phyloP scores from a whole-genome alignment of 2,329 filamentous ascomycete species.

The Paecilomyces dactylethromorphus region DNA sequence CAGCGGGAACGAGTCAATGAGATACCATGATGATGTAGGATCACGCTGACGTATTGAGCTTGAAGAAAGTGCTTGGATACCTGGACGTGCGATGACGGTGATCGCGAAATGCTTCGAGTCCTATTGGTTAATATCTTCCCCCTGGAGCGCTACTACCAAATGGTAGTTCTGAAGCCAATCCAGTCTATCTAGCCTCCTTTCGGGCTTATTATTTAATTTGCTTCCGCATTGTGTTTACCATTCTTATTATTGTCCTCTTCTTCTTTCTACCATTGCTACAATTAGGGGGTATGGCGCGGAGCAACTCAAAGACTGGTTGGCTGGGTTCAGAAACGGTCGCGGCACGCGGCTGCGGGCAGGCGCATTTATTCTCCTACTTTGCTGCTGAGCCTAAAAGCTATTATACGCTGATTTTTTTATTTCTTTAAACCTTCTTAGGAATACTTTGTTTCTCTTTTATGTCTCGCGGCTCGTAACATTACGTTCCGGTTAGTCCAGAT shows the following conservation, averaged over 20 bases:
- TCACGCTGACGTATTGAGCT: not conserved
- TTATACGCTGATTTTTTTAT: not conserved
- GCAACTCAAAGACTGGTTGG: constrained; percentile 14
- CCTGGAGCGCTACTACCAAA: not conserved
- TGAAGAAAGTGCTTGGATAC: not conserved
- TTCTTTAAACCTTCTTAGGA: not conserved
- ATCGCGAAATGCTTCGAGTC: not conserved
- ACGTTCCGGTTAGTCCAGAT: not conserved
- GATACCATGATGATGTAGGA: not conserved
- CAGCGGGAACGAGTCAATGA: constrained; percentile 2
- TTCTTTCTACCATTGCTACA: constrained; percentile 1
- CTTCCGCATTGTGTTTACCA: not conserved
- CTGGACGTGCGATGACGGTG: not conserved
- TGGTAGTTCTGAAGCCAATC: not conserved
- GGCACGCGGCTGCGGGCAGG: not conserved
- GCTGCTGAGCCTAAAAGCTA: not conserved
- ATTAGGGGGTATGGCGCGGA: constrained; percentile 11
- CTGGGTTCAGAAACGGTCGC: constrained; percentile 6
- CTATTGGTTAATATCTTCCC: not conserved
- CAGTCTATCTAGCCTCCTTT: not conserved
- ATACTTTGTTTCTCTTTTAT: not conserved
- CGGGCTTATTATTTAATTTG: not conserved
- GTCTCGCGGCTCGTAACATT: not conserved
- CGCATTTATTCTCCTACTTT: not conserved
- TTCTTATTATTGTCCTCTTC: not conserved